These are phyloP conservation scores for Neurospora sp. DNA, from an alignment of 2,329 filamentous ascomycete genomes.

Conservation along the genomic window DNA sequence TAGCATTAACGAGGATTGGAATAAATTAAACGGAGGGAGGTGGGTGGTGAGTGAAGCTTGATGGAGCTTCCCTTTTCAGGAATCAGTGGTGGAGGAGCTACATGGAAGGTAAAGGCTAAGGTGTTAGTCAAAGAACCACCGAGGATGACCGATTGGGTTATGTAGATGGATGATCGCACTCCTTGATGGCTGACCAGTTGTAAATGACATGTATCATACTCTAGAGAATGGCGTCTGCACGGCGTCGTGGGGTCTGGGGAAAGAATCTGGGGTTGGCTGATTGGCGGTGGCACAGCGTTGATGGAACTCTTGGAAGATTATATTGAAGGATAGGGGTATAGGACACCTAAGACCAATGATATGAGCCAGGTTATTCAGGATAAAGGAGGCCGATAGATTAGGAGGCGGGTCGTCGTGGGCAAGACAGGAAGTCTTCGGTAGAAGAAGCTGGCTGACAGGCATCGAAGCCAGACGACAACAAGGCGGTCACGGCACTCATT, in stretches of 20 bases:
- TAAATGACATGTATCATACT: not conserved
- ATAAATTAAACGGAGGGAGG: not conserved
- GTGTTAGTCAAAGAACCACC: not conserved
- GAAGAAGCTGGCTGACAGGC: not conserved
- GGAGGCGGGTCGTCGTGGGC: not conserved
- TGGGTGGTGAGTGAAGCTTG: not conserved
- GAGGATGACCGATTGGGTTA: not conserved
- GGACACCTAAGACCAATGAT: not conserved
- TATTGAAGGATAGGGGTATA: not conserved
- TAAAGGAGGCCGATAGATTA: not conserved
- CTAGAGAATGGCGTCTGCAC: not conserved
- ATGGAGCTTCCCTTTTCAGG: not conserved
- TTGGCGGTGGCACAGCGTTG: not conserved
- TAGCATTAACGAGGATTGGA: not conserved
- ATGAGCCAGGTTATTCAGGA: not conserved
- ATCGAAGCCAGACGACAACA: not conserved
- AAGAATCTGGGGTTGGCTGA: not conserved
- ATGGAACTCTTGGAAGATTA: not conserved
- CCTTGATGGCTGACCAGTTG: not conserved
- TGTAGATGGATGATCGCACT: not conserved
- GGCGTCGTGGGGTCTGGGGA: not conserved
- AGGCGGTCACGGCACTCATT: not conserved
- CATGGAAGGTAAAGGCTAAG: not conserved
- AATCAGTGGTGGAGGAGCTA: not conserved
- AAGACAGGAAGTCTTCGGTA: not conserved